Evolutionary conservation across 306 rosid species (phyloP).

Genomic region (Vigna nakashimae): DNA sequence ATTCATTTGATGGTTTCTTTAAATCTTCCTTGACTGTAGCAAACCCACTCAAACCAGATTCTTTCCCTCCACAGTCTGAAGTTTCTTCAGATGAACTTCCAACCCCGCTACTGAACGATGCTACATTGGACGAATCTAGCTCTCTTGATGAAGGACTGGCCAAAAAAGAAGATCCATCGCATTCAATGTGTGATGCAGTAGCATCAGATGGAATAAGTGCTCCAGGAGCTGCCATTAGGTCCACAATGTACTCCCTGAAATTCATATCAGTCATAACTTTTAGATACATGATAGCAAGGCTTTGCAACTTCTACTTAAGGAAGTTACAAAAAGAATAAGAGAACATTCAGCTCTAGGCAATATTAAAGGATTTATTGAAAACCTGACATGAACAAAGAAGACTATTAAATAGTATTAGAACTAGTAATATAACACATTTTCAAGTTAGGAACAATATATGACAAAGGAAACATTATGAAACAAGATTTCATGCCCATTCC

Average conservation of each 20-base stretch:
- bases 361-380: conserved; percentile 10
- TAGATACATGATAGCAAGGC: conserved; percentile 34
- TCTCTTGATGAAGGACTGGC: conserved; percentile 85
- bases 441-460: conserved; percentile 16
- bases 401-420: not conserved
- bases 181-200: conserved; percentile 73
- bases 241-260: conserved; percentile 98
- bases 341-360: conserved; percentile 15
- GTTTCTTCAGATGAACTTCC: conserved; percentile 84
- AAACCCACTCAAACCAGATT: conserved; percentile 54
- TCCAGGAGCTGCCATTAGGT: conserved; percentile 99
- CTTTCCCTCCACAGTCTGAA: conserved; percentile 64
- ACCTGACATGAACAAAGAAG: conserved; percentile 27
- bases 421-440: not conserved
- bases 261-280: conserved; percentile 50
- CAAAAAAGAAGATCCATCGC: conserved; percentile 65
- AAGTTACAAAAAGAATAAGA: conserved; percentile 33
- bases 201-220: conserved; percentile 95
- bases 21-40: conserved; percentile 55
- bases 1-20: conserved; percentile 45
- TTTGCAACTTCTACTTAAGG: conserved; percentile 44
- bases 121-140: conserved; percentile 73
- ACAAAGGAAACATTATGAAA: conserved; percentile 17
- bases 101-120: conserved; percentile 82
- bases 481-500: conserved; percentile 5